Conservation (phyloP, 768 basidiomycete species). For the Solioccasus polychromus region DNA sequence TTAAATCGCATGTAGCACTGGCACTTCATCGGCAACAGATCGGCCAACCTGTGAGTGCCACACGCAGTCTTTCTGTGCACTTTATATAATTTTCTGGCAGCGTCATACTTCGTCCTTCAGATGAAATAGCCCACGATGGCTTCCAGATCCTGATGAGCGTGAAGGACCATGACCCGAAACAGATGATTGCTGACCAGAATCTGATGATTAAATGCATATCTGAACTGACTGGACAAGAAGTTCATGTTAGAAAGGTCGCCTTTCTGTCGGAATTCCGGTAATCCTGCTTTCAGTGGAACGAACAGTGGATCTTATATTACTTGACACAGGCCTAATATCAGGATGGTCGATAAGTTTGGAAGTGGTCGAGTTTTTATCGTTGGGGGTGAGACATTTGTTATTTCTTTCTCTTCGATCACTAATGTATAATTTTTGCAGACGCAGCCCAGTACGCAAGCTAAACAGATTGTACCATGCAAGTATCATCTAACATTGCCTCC, state of each 20-base stretch:
- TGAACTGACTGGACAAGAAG: constrained; percentile 25
- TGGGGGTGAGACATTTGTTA: constrained; percentile 34
- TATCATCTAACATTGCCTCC: neutral
- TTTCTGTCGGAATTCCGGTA: constrained; percentile 30
- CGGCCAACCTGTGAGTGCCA: constrained; percentile 1
- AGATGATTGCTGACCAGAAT: constrained; percentile 20
- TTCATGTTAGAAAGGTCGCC: constrained; percentile 30
- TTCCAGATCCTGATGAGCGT: constrained; percentile 12
- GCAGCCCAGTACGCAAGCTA: constrained; percentile 37
- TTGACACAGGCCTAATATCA: constrained; percentile 41
- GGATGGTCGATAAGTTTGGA: constrained; percentile 44
- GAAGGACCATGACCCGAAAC: constrained; percentile 8
- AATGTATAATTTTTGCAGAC: constrained; percentile 30
- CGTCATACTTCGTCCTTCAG: constrained; percentile 10
- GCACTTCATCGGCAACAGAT: constrained; percentile 18
- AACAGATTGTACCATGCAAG: neutral
- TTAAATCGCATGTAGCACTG: constrained; percentile 15
- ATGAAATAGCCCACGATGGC: constrained; percentile 21
- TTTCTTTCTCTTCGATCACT: neutral
- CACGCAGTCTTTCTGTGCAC: neutral
- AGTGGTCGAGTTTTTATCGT: constrained; percentile 45
- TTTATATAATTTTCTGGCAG: neutral
- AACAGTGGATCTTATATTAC: neutral
- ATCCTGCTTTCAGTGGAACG: constrained; percentile 10
- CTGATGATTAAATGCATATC: constrained; percentile 31